Evolutionary conservation across 148 eudicot genomes (phyloP), one percentile per base, ranked within the genome.

Genomic region (Cornus florida): DNA sequence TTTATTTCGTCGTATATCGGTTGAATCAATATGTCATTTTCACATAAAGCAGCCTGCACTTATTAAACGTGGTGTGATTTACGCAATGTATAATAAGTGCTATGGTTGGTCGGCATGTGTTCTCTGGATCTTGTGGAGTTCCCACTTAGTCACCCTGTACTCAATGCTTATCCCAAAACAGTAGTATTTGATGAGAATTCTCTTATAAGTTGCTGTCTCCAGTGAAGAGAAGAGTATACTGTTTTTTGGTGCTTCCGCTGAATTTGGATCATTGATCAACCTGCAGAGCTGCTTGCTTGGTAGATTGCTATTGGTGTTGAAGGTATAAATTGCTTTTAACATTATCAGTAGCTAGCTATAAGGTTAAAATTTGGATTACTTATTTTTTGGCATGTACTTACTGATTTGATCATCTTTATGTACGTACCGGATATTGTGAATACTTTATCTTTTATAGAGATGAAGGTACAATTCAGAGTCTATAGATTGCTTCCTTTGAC

Each of bases 351-450:
- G 10, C 3, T 11, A 33, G 20, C 32, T 48, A 0, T 50, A 50
- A 20, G 48, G 56, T 62, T 69, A 43, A 13, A 67, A 7, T 76
- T 76, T 28, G 43, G n/a, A 57, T n/a, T 46, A n/a, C 9, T 19
- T 41, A 19, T 50, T 50, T 67, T 53, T 50, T 4, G 32, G 43
- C 46, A 12, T 0, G 14, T 24, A 19, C n/a, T 13, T 57, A 57
- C 53, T 48, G 12, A 53, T 53, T 53, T 53, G 9, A 11, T 53
- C 3, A 16, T 43, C 59, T 11, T 53, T 53, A 62, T 62, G 66
- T 24, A 62, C 20, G 22, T 62, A 33, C 73, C 71, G 64, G 76
- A 67, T 83, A 83, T 35, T 35, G 38, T 35, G 48, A 43, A 43
- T 43, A 43, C 67, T 68, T 38, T 10, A 20, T 77, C 23, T 56